These are phyloP conservation scores for Tinospora cordifolia DNA, from an alignment of 164 flowering plant genomes.

Conservation along the genomic window DNA sequence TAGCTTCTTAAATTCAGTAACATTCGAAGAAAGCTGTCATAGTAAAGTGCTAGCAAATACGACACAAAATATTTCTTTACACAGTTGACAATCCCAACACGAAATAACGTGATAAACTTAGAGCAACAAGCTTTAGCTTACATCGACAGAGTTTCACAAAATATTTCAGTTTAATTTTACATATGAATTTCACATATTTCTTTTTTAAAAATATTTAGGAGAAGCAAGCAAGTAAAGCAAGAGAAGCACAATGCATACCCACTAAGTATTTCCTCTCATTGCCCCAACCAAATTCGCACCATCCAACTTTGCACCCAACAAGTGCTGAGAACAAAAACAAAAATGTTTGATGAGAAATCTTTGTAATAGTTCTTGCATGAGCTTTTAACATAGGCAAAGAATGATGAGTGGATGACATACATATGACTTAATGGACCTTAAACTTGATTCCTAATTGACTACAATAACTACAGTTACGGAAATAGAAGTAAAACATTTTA, in stretches of 20 bases:
- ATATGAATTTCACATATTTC: no score
- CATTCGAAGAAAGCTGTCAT: no score
- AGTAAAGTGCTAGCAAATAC: no score
- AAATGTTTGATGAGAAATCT: neutral
- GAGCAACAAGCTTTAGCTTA: neutral
- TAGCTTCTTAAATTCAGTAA: no score
- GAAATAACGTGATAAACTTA: neutral
- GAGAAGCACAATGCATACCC: neutral
- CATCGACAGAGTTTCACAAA: neutral
- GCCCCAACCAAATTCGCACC: constrained; percentile 69
- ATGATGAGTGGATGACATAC: neutral
- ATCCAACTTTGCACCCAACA: constrained; percentile 59
- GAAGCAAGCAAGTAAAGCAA: neutral
- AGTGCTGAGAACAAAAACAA: constrained; percentile 25
- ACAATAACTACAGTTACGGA: no score
- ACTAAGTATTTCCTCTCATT: constrained; percentile 31
- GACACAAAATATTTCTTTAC: no score
- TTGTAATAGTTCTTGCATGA: neutral
- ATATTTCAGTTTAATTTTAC: neutral
- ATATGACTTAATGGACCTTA: no score
- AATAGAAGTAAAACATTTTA: no score
- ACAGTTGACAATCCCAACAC: no score
- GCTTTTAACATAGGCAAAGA: no score
- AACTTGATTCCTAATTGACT: no score
- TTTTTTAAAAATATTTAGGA: neutral